These are phyloP conservation scores for Liquidambar formosana DNA, from an alignment of 164 flowering plant genomes.

Conservation along the genomic window DNA sequence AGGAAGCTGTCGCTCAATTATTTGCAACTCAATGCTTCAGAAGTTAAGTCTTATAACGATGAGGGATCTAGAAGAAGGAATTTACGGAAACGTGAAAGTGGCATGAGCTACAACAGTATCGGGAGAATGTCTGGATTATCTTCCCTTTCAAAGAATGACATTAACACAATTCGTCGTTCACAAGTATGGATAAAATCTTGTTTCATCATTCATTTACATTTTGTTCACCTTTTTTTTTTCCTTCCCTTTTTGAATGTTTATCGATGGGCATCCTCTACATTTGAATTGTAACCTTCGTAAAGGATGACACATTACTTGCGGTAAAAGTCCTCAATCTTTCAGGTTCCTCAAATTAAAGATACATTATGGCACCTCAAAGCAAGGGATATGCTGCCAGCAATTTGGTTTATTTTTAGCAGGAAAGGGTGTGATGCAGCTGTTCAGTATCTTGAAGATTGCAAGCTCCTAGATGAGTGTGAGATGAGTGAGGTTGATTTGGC, in stretches of 20 bases:
- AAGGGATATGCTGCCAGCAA: conserved; percentile 91
- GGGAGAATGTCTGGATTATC: conserved; percentile 32
- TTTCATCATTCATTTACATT: neutral
- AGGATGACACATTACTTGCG: neutral
- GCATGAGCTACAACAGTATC: conserved; percentile 20
- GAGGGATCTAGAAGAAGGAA: conserved; percentile 65
- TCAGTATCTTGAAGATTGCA: conserved; percentile 73
- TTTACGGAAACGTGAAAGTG: conserved; percentile 50
- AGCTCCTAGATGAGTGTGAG: conserved; percentile 83
- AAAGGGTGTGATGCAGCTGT: conserved; percentile 98
- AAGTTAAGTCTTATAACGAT: conserved; percentile 45
- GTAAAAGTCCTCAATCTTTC: conserved; percentile 15
- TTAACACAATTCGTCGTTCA: conserved; percentile 72
- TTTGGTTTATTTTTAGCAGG: conserved; percentile 97
- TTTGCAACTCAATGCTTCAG: conserved; percentile 58
- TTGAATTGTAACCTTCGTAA: neutral
- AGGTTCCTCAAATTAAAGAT: conserved; percentile 92
- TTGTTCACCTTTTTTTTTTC: neutral
- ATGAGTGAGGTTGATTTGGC: conserved; percentile 80
- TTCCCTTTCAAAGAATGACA: conserved; percentile 73
- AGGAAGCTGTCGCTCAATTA: conserved; percentile 85
- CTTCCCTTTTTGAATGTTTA: neutral
- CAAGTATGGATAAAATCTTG: conserved; percentile 44
- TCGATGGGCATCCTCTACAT: neutral
- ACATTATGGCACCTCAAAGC: conserved; percentile 71